phyloP scores from a whole-genome alignment of 192 early-diverging fungal species.

The Linnemannia elongata region DNA sequence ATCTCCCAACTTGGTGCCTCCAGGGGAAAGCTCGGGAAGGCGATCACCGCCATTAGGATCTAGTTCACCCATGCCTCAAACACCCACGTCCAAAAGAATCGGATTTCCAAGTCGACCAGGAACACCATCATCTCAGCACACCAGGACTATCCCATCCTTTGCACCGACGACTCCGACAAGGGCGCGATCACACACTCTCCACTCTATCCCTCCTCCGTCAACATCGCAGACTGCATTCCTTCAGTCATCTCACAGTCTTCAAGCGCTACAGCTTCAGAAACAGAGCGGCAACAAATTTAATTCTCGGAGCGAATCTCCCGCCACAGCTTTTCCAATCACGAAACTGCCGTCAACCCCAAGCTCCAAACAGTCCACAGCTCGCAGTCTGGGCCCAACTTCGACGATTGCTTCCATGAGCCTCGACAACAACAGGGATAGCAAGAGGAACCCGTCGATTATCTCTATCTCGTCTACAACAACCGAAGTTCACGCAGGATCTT shows the following conservation, averaged over 20 bases:
- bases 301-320: slow-evolving; percentile 47
- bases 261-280: slow-evolving; percentile 10
- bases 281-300: slow-evolving; percentile 20
- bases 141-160: slow-evolving; percentile 20
- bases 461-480: slow-evolving; percentile 34
- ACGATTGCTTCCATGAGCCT: not conserved
- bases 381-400: slow-evolving; percentile 9
- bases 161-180: slow-evolving; percentile 39
- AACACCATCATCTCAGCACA: slow-evolving; percentile 35
- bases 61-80: slow-evolving; percentile 23
- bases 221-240: slow-evolving; percentile 10
- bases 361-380: not conserved
- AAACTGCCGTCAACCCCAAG: slow-evolving; percentile 21
- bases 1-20: slow-evolving; percentile 1
- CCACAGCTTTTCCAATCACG: slow-evolving; percentile 9
- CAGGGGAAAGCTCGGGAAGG: slow-evolving; percentile 12
- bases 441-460: slow-evolving; percentile 42
- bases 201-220: not conserved
- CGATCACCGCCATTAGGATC: slow-evolving; percentile 12
- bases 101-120: slow-evolving; percentile 36
- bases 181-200: slow-evolving; percentile 18
- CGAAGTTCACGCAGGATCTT: slow-evolving; percentile 8
- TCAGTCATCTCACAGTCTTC: slow-evolving; percentile 27
- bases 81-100: slow-evolving; percentile 38
- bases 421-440: slow-evolving; percentile 1